phyloP scores from a whole-genome alignment of 164 flowering plant genomes.

The Buxus sempervirens region DNA sequence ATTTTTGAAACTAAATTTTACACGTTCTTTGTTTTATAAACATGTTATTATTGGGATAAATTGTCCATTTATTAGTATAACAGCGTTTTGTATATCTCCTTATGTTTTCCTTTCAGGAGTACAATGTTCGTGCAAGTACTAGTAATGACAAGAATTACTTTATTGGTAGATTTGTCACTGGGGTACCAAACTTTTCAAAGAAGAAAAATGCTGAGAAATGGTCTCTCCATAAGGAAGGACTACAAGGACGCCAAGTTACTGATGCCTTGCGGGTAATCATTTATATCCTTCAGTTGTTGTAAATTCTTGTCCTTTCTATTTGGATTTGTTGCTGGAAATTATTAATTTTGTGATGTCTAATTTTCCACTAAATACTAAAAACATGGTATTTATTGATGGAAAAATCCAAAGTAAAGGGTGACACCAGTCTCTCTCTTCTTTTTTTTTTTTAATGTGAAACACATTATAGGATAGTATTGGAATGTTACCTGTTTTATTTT shows the following conservation, averaged over 20 bases:
- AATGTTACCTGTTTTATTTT: background rate
- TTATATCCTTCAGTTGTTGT: background rate
- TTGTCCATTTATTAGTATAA: too few species aligned
- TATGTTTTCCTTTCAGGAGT: conserved; percentile 51
- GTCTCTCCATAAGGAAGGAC: conserved; percentile 79
- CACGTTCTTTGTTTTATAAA: too few species aligned
- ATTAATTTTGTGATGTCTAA: background rate
- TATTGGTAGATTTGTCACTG: conserved; percentile 77
- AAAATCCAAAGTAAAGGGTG: too few species aligned
- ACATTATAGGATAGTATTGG: background rate
- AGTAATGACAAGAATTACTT: conserved; percentile 68
- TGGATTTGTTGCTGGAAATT: background rate
- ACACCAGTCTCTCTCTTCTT: too few species aligned
- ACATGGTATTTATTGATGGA: background rate
- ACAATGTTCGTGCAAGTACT: conserved; percentile 71
- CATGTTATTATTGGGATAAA: too few species aligned
- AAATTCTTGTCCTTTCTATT: background rate
- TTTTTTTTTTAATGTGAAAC: too few species aligned
- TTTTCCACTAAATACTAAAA: background rate
- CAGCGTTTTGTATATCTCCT: too few species aligned
- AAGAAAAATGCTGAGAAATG: conserved; percentile 82
- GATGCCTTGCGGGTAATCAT: conserved; percentile 79
- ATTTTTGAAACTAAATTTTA: too few species aligned
- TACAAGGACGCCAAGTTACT: conserved; percentile 87
- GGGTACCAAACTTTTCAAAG: conserved; percentile 80